These are phyloP conservation scores for Hordeum pubiflorum DNA, from an alignment of 202 grass and related monocot species.

Conservation along the genomic window DNA sequence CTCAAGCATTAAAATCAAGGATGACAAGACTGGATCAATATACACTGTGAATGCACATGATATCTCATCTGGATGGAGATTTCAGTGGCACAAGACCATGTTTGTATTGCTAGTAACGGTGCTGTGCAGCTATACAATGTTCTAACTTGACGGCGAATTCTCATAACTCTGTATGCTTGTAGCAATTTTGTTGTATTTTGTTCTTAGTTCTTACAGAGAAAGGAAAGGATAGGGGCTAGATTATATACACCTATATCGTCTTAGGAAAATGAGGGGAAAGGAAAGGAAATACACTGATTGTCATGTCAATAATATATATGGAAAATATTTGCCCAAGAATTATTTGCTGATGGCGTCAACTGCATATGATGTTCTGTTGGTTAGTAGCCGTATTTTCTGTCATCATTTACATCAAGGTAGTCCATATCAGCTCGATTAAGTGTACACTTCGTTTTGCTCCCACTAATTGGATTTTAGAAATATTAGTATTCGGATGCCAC, in stretches of 20 bases:
- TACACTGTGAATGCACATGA: constrained; percentile 51
- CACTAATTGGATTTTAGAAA: neutral
- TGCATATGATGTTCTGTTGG: neutral
- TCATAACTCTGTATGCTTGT: neutral
- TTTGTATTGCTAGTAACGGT: constrained; percentile 32
- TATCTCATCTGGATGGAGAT: constrained; percentile 54
- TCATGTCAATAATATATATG: neutral
- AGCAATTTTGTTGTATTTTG: neutral
- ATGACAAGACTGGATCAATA: constrained; percentile 47
- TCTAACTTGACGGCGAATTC: neutral
- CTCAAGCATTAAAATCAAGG: constrained; percentile 83
- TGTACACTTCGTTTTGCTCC: neutral
- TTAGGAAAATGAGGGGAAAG: neutral
- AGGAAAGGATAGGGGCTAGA: neutral
- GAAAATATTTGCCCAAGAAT: neutral
- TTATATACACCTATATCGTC: neutral
- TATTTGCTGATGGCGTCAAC: neutral
- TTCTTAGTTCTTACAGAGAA: neutral
- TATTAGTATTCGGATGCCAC: neutral
- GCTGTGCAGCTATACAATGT: neutral
- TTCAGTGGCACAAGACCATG: constrained; percentile 32
- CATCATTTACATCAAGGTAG: neutral
- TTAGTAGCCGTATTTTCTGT: too few relatives aligned
- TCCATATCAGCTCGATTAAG: neutral
- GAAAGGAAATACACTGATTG: neutral